phyloP scores from a whole-genome alignment of 352 stramenopile species.

The Pythium biforme region DNA sequence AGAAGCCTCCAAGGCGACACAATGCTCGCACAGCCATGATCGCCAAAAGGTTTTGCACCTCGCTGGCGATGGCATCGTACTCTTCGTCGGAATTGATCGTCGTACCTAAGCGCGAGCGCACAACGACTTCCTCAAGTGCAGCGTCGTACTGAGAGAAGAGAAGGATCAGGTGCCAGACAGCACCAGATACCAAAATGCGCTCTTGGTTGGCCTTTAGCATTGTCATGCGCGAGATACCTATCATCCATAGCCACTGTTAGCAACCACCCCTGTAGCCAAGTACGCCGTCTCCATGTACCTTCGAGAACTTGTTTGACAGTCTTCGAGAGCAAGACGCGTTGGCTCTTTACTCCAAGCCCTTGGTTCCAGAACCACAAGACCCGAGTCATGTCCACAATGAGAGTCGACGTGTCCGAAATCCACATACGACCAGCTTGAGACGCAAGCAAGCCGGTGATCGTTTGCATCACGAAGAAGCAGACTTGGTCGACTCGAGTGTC shows the following conservation, averaged over 20 bases:
- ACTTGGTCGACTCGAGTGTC: slow-evolving; percentile 41
- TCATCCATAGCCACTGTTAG: background rate
- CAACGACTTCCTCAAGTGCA: slow-evolving; percentile 50
- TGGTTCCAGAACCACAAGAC: slow-evolving; percentile 81
- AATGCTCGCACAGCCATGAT: slow-evolving; percentile 70
- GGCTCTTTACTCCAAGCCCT: slow-evolving; percentile 15
- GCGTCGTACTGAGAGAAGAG: slow-evolving; percentile 72
- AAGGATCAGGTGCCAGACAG: slow-evolving; percentile 69
- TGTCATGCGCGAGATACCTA: slow-evolving; percentile 63
- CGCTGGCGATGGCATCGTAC: slow-evolving; percentile 41
- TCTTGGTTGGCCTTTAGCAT: slow-evolving; percentile 61
- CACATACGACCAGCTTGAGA: slow-evolving; percentile 55
- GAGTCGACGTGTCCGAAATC: slow-evolving; percentile 55
- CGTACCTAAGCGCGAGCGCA: slow-evolving; percentile 40
- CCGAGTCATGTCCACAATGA: slow-evolving; percentile 69
- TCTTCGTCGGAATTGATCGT: slow-evolving; percentile 36
- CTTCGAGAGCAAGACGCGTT: slow-evolving; percentile 58
- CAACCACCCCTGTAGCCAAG: background rate
- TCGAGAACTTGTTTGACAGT: slow-evolving; percentile 74
- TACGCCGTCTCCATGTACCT: slow-evolving; percentile 34
- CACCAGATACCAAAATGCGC: slow-evolving; percentile 43
- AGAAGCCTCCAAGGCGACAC: slow-evolving; percentile 67
- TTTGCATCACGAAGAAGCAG: slow-evolving; percentile 69
- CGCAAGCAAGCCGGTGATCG: slow-evolving; percentile 61
- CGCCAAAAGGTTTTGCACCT: slow-evolving; percentile 70